These are phyloP conservation scores for Diversispora eburnea DNA, from an alignment of 192 early-diverging fungal genomes.

Conservation along the genomic window DNA sequence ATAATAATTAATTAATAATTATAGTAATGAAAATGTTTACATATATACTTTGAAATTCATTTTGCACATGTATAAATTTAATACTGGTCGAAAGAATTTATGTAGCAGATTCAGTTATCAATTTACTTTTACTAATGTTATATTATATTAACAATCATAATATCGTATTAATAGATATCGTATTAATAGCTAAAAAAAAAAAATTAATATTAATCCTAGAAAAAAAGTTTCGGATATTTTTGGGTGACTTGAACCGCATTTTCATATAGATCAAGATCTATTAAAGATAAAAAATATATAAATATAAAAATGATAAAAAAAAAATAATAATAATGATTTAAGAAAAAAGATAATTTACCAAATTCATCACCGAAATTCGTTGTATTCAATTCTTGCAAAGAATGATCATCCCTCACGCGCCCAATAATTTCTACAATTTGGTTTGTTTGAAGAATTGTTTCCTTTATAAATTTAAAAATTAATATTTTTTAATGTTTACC, in stretches of 20 bases:
- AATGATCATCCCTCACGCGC: conserved; percentile 33
- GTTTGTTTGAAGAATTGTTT: conserved; percentile 23
- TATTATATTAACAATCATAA: neutral
- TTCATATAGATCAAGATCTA: conserved; percentile 36
- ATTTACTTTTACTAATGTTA: no score
- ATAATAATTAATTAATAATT: neutral
- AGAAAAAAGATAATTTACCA: conserved; percentile 28
- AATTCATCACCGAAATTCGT: conserved; percentile 35
- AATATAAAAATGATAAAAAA: neutral
- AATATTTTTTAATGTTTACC: no score
- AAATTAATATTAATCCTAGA: neutral
- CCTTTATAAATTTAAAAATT: neutral
- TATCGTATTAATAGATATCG: neutral
- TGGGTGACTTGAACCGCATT: conserved; percentile 29
- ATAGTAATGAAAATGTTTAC: neutral
- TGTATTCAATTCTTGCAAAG: conserved; percentile 33
- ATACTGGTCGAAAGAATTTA: no score
- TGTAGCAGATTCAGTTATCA: no score
- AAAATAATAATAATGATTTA: neutral
- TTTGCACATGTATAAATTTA: no score
- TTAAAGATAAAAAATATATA: neutral
- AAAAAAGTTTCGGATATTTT: conserved; percentile 3
- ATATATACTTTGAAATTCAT: no score
- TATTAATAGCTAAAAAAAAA: neutral
- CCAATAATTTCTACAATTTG: conserved; percentile 40